Evolutionary conservation across 1,284 basidiomycete genomes (phyloP), one percentile per base, ranked within the genome.

Genomic region (Fistulina hepatica): DNA sequence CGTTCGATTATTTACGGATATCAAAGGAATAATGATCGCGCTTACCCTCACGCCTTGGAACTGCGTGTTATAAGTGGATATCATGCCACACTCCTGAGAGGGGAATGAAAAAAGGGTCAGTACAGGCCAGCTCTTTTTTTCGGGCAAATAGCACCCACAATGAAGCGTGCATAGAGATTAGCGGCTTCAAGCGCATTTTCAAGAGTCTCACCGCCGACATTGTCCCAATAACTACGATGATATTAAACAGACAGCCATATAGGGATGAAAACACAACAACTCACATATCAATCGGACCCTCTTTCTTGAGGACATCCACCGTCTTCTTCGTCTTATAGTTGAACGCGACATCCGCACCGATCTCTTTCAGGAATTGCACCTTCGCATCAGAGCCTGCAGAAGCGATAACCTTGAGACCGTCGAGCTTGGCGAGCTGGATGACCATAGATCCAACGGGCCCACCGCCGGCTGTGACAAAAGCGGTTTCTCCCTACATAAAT

Each of bases 321-420:
- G 61, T 61, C 40, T 56, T 51, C 19, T 54, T 51, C 2, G 54
- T 62, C 56, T 80, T 81, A 60, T 81, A 81, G 57, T 81, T 77
- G 55, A 82, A 65, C 2, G 67, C 71, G 13, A 67, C 60, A 46
- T 76, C 71, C 24, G 65, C 67, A 3, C 74, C 75, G 21, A 77
- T 53, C 17, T 63, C 52, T 46, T 66, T 63, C 44, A 76, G 62
- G 52, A 70, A 71, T 7, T 58, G 52, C 39, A 74, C 70, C 55
- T 82, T 82, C 25, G 71, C 71, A 6, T 67, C 59, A 0, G 71
- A 67, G 5, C 78, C 77, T 0, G 75, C 73, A 3, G 77, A 73
- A 1, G 69, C 76, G 40, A 81, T 72, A 38, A 82, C 76, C 41
- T 71, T 73, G 22, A 73, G 53, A 1, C 69, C 71, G 12, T 67